Base-by-base conservation (phyloP, 75 land plant species). In the Sequoia sempervirens region DNA sequence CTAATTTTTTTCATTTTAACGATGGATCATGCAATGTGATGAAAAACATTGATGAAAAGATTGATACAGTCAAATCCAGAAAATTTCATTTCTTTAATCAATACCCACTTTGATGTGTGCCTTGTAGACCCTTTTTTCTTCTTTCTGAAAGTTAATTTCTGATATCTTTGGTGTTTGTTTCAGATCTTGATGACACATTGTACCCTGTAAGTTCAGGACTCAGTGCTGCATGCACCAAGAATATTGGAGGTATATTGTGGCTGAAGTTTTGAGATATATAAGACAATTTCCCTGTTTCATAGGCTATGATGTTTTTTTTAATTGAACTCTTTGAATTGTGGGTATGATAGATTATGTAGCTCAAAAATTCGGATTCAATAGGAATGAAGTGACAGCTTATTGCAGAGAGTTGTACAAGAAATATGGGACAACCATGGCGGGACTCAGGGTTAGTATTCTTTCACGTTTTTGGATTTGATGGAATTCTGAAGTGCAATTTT, bases 391-490 rank as follows among this genome's bases (percentile, higher is more conserved):
- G 52, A 50, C 87, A 40, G 89, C 85, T 2, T 15, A 92, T 84
- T 85, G 90, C 64, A 81, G 84, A 47, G 79, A 84, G 40, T 83
- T 94, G 47, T 96, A 96, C 88, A 91, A 85, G 81, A 84, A 86
- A 28, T 90, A 96, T 87, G 98, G 98, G 45, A 94, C 98, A 47
- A 91, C 96, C 50, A 91, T 96, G 96, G 98, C 98, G 82, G 98
- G 98, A 36, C 92, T 96, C 13, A 90, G 94, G 91, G 96, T 94
- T 88, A 68, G 80, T 2, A 41, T 74, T 56, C 52, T 3, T n/a
- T 26, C 14, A 9, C 13, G 40, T 83, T 41, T 82, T 50, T 12
- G 53, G 53, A 2, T 26, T 43, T 18, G 3, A n/a, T 56, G 4
- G 52, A 61, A 28, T n/a, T 72, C 7, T 6, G 12, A 8, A 5